Conservation (phyloP, 331 rosid species). For the Malus hybrid region DNA sequence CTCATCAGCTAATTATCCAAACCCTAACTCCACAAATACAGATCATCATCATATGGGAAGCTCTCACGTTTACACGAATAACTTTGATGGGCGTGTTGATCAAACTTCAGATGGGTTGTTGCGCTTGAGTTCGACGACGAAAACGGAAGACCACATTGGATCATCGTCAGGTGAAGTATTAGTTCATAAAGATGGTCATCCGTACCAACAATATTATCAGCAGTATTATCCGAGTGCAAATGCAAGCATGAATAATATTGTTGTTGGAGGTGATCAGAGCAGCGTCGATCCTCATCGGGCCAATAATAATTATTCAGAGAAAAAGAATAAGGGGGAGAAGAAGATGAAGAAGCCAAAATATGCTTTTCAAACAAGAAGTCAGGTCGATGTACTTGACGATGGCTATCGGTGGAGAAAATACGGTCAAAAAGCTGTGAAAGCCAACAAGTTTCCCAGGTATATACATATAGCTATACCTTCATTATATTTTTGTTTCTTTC, state of each 20-base stretch:
- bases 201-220: neutral
- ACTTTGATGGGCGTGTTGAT: neutral
- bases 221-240: neutral
- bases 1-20: neutral
- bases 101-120: conserved; percentile 22
- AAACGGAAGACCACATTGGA: neutral
- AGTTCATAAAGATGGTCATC: neutral
- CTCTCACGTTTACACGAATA: conserved; percentile 9
- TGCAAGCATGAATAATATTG: neutral
- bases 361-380: conserved; percentile 85
- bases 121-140: conserved; percentile 14
- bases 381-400: conserved; percentile 90
- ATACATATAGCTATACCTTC: neutral
- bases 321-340: conserved; percentile 49
- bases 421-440: conserved; percentile 91
- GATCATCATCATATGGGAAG: conserved; percentile 3
- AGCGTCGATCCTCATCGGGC: neutral
- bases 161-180: neutral
- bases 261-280: neutral
- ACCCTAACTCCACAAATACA: neutral
- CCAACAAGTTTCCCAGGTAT: conserved; percentile 88
- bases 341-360: conserved; percentile 61
- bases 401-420: conserved; percentile 96
- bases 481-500: neutral
- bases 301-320: neutral